These are phyloP conservation scores for Populus davidiana DNA, from an alignment of 345 rosid genomes.

Conservation along the genomic window DNA sequence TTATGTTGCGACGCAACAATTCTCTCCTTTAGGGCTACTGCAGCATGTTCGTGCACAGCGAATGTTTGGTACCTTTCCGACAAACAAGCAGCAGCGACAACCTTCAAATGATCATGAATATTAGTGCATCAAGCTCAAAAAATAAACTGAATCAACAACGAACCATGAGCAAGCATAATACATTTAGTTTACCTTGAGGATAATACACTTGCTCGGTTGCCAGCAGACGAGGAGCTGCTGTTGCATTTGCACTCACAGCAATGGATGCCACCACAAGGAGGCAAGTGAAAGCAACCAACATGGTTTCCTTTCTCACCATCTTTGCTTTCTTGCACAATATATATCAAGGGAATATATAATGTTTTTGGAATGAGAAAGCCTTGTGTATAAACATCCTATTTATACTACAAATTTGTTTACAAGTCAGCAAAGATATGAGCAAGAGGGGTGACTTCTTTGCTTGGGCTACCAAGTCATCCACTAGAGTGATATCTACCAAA, in stretches of 20 bases:
- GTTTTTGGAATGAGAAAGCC: not conserved
- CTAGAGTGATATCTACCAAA: too few species aligned
- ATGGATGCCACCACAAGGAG: conserved; percentile 22
- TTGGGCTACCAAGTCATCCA: too few species aligned
- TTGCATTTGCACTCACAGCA: conserved; percentile 24
- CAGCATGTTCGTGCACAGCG: conserved; percentile 29
- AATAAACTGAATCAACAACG: not conserved
- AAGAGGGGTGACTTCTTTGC: not conserved
- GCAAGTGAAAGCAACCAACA: conserved; percentile 22
- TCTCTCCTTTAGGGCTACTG: not conserved
- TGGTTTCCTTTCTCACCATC: conserved; percentile 16
- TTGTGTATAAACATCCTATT: conserved; percentile 4
- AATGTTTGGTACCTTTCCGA: not conserved
- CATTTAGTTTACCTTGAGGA: conserved; percentile 16
- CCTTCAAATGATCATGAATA: conserved; percentile 24
- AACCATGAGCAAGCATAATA: not conserved
- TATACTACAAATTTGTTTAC: not conserved
- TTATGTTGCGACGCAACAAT: conserved; percentile 18
- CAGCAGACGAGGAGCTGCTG: conserved; percentile 17
- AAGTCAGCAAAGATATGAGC: not conserved
- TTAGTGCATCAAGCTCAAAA: not conserved
- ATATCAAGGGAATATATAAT: too few species aligned
- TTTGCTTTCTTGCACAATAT: not conserved
- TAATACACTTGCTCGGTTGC: conserved; percentile 14
- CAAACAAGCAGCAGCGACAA: conserved; percentile 35